Evolutionary conservation across 495 filamentous ascomycete genomes (phyloP).

Genomic region (Penicillium cosmopolitanum): DNA sequence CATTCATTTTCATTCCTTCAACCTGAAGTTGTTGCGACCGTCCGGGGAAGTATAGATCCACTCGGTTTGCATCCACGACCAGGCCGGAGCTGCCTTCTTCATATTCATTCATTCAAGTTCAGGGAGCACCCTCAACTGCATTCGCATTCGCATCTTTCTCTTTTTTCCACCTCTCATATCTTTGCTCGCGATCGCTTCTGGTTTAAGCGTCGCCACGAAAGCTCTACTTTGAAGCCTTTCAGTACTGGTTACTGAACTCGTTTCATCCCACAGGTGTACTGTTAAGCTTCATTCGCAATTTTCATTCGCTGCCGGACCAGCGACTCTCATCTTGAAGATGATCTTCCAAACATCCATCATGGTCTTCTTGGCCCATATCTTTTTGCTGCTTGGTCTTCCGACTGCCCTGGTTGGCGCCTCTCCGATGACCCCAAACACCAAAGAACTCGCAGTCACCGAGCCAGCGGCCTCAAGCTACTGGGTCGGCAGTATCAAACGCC

Average conservation of each 20-base stretch:
- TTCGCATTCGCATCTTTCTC: constrained; percentile 4
- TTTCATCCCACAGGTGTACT: constrained; percentile 14
- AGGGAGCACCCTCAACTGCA: not conserved
- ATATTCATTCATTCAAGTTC: not conserved
- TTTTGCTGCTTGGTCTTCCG: constrained; percentile 43
- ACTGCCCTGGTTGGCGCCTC: constrained; percentile 46
- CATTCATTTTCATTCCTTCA: constrained; percentile 1
- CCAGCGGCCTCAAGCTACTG: constrained; percentile 61
- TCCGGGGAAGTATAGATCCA: too few relatives aligned
- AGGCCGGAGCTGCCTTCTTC: not conserved
- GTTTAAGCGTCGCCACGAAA: constrained; percentile 9
- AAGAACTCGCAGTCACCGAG: constrained; percentile 22
- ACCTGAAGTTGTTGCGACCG: too few relatives aligned
- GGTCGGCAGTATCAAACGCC: constrained; percentile 71
- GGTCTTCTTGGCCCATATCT: constrained; percentile 40
- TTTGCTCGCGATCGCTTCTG: constrained; percentile 24
- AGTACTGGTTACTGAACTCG: constrained; percentile 43
- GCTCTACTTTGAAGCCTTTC: constrained; percentile 11
- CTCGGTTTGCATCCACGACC: too few relatives aligned
- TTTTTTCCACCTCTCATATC: constrained; percentile 1
- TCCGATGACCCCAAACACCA: constrained; percentile 32
- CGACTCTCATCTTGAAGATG: constrained; percentile 35
- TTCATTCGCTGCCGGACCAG: constrained; percentile 43
- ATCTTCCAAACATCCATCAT: constrained; percentile 30
- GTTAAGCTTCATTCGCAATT: constrained; percentile 5